Percentiles rank a stretch among this genome's conserved stretches.
phyloP scores from a whole-genome alignment of 2,329 filamentous ascomycete species.

The Claviceps spartinae region DNA sequence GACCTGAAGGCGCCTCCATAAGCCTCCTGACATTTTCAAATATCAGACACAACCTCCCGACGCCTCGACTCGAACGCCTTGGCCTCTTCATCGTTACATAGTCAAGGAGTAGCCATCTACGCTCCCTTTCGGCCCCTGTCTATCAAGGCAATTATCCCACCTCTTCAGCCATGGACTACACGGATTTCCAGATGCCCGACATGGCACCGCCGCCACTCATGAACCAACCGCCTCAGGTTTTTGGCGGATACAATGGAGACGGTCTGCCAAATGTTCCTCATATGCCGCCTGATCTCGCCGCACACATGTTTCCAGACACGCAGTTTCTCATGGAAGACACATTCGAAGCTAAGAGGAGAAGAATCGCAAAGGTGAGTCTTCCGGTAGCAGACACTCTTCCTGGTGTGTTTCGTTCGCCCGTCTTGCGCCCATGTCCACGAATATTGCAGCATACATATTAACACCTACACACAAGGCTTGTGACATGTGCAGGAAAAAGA shows the following conservation, averaged over 20 bases:
- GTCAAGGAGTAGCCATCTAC: too few species aligned
- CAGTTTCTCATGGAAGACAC: conserved; percentile 46
- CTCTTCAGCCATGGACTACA: conserved; percentile 26
- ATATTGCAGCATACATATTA: not conserved
- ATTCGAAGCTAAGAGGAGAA: conserved; percentile 75
- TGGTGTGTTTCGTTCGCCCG: too few species aligned
- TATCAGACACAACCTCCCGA: too few species aligned
- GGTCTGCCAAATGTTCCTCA: conserved; percentile 40
- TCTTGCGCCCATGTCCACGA: not conserved
- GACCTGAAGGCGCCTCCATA: too few species aligned
- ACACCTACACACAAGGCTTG: conserved; percentile 54
- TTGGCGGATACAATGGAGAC: conserved; percentile 48
- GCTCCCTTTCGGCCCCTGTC: too few species aligned
- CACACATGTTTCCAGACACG: conserved; percentile 47
- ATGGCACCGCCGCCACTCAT: conserved; percentile 45
- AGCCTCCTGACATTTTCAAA: too few species aligned
- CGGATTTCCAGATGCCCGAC: conserved; percentile 45
- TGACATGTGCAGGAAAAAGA: conserved; percentile 93
- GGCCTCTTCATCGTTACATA: too few species aligned
- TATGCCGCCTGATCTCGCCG: conserved; percentile 41
- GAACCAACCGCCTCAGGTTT: conserved; percentile 56
- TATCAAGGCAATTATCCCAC: not conserved
- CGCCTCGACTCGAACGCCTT: too few species aligned
- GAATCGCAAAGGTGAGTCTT: conserved; percentile 65
- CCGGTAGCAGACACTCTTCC: too few species aligned